A percentile compares a stretch with the other conserved stretches of the same genome.
Evolutionary conservation across 352 stramenopile genomes (phyloP).

Genomic region (Pythium chondricola): DNA sequence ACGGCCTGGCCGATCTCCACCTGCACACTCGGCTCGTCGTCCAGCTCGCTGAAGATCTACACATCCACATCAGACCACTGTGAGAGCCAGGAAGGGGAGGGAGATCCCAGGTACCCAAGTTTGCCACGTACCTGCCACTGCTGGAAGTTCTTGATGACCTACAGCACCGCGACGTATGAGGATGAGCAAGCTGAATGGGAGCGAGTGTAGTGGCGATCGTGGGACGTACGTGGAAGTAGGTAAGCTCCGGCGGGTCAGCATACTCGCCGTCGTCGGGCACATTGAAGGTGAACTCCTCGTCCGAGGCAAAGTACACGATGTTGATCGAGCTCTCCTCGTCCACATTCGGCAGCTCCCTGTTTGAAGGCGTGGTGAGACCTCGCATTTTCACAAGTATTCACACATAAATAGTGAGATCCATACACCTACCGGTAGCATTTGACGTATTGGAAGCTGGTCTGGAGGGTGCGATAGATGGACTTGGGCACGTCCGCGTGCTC

Average conservation of each 20-base stretch:
- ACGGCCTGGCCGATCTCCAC: constrained; percentile 36
- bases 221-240: constrained; percentile 49
- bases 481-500: constrained; percentile 40
- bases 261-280: constrained; percentile 47
- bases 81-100: not conserved
- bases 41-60: constrained; percentile 59
- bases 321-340: constrained; percentile 39
- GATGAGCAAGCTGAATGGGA: constrained; percentile 1
- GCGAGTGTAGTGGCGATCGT: not conserved
- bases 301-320: constrained; percentile 74
- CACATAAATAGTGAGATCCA: not conserved
- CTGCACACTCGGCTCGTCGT: constrained; percentile 22
- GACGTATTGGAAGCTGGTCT: constrained; percentile 60
- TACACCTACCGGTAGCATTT: constrained; percentile 39
- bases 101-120: not conserved
- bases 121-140: constrained; percentile 40
- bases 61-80: not conserved
- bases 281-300: constrained; percentile 59
- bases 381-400: not conserved
- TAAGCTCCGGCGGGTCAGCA: constrained; percentile 32
- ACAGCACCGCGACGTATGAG: no score
- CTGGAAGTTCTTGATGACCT: constrained; percentile 59
- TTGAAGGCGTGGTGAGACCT: no score
- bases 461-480: constrained; percentile 66
- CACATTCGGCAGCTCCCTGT: constrained; percentile 42